Percentiles rank a stretch among this genome's conserved stretches.
phyloP scores from a whole-genome alignment of 768 basidiomycete genomes.

The Podaxis sp. region DNA sequence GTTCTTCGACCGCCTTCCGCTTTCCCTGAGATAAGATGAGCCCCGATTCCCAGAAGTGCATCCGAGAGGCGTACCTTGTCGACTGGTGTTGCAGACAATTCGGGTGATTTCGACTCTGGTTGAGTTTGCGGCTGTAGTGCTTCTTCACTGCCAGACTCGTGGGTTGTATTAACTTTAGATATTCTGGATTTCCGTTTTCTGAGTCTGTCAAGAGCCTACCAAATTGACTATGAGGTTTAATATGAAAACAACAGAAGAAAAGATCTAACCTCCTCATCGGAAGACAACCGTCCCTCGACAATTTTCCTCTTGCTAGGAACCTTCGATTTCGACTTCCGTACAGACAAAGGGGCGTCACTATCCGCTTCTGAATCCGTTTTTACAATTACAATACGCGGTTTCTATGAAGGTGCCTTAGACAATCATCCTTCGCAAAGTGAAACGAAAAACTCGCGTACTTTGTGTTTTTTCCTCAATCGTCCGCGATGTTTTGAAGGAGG shows the following conservation, averaged over 20 bases:
- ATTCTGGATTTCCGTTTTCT: not conserved
- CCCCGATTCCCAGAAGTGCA: not conserved
- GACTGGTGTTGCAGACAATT: not conserved
- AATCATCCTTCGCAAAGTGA: not conserved
- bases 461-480: not conserved
- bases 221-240: not conserved
- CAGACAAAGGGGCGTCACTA: slow-evolving; percentile 7
- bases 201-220: not conserved
- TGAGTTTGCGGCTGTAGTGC: not conserved
- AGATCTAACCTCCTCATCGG: slow-evolving; percentile 6
- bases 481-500: not conserved
- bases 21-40: slow-evolving; percentile 3
- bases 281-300: not conserved
- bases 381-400: not conserved
- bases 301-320: not conserved
- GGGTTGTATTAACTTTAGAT: not conserved
- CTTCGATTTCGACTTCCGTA: not conserved
- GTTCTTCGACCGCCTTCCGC: slow-evolving; percentile 1
- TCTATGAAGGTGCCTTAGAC: not conserved
- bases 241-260: not conserved
- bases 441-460: not conserved
- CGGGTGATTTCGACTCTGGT: not conserved
- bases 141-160: not conserved
- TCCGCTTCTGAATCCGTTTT: slow-evolving; percentile 2
- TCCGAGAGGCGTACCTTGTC: not conserved